Evolutionary conservation across 2,329 filamentous ascomycete species (phyloP).

Genomic region (Septoria linicola): DNA sequence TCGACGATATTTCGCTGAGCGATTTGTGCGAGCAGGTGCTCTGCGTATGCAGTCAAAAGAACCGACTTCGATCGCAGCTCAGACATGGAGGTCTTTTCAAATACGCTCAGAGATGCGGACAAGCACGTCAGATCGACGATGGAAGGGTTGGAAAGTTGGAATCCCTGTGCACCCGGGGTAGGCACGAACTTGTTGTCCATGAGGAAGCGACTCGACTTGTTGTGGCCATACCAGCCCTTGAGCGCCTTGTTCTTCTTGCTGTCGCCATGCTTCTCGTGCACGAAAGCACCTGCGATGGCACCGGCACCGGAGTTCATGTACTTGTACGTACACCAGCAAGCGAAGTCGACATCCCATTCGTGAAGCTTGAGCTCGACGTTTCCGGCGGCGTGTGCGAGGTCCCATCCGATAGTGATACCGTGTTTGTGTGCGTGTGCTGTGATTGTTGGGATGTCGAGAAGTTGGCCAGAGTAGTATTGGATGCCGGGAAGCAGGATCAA

Average conservation of each 20-base stretch:
- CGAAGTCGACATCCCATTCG: constrained; percentile 89
- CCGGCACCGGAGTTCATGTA: constrained; percentile 89
- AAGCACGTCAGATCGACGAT: constrained; percentile 74
- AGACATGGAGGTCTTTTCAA: constrained; percentile 67
- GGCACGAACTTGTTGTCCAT: constrained; percentile 82
- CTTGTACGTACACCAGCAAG: constrained; percentile 92
- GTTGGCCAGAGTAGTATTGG: constrained; percentile 88
- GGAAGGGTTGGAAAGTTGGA: constrained; percentile 80
- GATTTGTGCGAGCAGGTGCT: constrained; percentile 57
- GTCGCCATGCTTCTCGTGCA: constrained; percentile 70
- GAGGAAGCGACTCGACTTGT: constrained; percentile 71
- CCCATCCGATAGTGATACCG: constrained; percentile 77
- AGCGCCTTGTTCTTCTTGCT: constrained; percentile 50
- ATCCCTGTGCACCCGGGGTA: constrained; percentile 74
- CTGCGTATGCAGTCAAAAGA: constrained; percentile 72
- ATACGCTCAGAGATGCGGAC: constrained; percentile 69
- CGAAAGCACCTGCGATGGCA: constrained; percentile 74
- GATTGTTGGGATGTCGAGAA: constrained; percentile 78
- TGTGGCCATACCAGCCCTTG: constrained; percentile 82
- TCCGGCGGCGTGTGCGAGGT: constrained; percentile 81
- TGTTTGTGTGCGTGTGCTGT: constrained; percentile 71
- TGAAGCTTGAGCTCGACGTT: constrained; percentile 79
- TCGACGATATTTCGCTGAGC: constrained; percentile 21
- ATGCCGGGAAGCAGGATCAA: constrained; percentile 80
- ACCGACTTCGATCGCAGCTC: constrained; percentile 69